A percentile compares a stretch with the other conserved stretches of the same genome.
These are phyloP conservation scores for Nakataea oryzae DNA, from an alignment of 2,329 filamentous ascomycete genomes.

Conservation along the genomic window DNA sequence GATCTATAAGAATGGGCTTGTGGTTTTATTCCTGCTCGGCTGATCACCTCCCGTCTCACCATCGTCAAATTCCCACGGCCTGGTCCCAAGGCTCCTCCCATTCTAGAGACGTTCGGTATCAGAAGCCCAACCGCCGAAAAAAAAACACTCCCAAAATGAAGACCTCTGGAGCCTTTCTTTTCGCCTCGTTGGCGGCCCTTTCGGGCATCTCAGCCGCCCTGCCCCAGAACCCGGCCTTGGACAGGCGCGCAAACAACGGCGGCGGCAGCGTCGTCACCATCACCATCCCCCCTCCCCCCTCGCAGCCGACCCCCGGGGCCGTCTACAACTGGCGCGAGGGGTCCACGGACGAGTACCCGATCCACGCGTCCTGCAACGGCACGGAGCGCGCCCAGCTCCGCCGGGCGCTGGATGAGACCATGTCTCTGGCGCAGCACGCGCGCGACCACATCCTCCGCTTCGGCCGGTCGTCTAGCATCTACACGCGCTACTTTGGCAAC, in stretches of 20 bases:
- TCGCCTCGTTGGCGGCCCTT: not conserved
- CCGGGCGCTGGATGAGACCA: slow-evolving; percentile 45
- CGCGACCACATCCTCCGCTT: slow-evolving; percentile 49
- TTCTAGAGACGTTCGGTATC: not conserved
- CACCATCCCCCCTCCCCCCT: not conserved
- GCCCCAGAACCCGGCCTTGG: not conserved
- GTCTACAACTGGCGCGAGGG: slow-evolving; percentile 11
- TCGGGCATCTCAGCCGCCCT: not conserved
- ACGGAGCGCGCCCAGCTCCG: slow-evolving; percentile 47
- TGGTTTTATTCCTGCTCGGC: not conserved
- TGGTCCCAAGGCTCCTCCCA: too few species aligned
- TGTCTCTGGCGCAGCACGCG: slow-evolving; percentile 48
- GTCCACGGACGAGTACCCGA: slow-evolving; percentile 24
- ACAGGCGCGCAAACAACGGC: not conserved
- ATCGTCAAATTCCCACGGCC: too few species aligned
- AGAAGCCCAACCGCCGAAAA: too few species aligned
- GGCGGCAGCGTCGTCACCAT: not conserved
- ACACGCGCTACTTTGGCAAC: slow-evolving; percentile 57
- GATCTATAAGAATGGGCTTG: not conserved
- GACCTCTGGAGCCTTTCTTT: not conserved
- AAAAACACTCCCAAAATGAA: not conserved
- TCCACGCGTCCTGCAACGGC: slow-evolving; percentile 56
- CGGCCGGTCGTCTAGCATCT: slow-evolving; percentile 47
- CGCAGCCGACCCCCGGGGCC: not conserved
- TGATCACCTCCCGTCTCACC: not conserved